Evolutionary conservation across 441 rosid species (phyloP).

Genomic region (Lepidium campestre): DNA sequence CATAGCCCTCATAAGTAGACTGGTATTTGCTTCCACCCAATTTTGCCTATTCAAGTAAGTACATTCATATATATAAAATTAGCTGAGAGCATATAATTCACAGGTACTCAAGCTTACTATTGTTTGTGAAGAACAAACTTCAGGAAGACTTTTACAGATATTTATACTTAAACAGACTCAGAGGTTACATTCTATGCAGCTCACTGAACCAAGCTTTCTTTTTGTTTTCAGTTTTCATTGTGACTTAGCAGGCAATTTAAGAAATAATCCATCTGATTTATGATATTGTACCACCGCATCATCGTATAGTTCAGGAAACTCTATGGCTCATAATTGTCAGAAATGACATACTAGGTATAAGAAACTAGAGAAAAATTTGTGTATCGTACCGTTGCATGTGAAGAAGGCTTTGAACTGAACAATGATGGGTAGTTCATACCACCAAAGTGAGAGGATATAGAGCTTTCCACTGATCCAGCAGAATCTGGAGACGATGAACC

Average conservation of each 20-base stretch:
- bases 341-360: slow-evolving; percentile 2
- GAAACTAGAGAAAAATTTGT: slow-evolving; percentile 4
- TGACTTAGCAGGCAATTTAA: not conserved
- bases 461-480: slow-evolving; percentile 90
- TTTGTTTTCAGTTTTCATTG: not conserved
- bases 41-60: slow-evolving; percentile 48
- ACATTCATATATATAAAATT: slow-evolving; percentile 7
- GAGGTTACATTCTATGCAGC: not conserved
- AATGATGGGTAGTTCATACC: slow-evolving; percentile 97
- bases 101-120: not conserved
- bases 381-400: slow-evolving; percentile 58
- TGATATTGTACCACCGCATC: not conserved
- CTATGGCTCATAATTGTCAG: slow-evolving; percentile 1
- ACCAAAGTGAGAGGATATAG: slow-evolving; percentile 97
- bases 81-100: not conserved
- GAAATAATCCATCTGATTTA: not conserved
- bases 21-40: slow-evolving; percentile 54
- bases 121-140: not conserved
- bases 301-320: not conserved
- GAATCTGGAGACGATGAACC: slow-evolving; percentile 98
- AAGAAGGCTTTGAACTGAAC: slow-evolving; percentile 83
- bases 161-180: not conserved
- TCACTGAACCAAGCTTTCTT: not conserved
- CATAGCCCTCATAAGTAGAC: slow-evolving; percentile 54
- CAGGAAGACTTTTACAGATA: not conserved